These are phyloP conservation scores for Seiridium cupressi DNA, from an alignment of 2,329 filamentous ascomycete species.

Conservation along the genomic window DNA sequence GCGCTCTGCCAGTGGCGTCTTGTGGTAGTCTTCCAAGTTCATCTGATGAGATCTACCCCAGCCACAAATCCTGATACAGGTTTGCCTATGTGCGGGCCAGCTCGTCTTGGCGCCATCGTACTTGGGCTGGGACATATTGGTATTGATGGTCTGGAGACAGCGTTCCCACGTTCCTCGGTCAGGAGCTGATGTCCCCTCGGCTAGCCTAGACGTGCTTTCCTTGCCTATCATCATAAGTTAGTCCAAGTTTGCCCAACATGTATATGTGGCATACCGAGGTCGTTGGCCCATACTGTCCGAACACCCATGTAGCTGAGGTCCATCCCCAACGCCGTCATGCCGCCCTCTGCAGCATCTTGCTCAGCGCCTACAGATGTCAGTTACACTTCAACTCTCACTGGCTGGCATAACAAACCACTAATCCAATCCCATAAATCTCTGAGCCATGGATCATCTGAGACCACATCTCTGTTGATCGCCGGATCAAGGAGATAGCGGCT, in stretches of 20 bases:
- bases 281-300: slow-evolving; percentile 68
- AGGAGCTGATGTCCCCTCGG: slow-evolving; percentile 41
- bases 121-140: slow-evolving; percentile 57
- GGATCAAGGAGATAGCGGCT: slow-evolving; percentile 66
- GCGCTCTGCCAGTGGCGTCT: slow-evolving; percentile 43
- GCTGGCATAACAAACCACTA: slow-evolving; percentile 47
- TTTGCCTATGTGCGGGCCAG: slow-evolving; percentile 68
- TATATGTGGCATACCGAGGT: slow-evolving; percentile 51
- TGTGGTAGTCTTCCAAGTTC: slow-evolving; percentile 40
- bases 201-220: slow-evolving; percentile 45
- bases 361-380: slow-evolving; percentile 50
- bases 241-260: background rate
- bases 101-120: slow-evolving; percentile 64
- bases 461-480: slow-evolving; percentile 62
- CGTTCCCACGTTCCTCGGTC: slow-evolving; percentile 58
- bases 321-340: slow-evolving; percentile 67
- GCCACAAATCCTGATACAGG: slow-evolving; percentile 73
- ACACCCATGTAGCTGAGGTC: slow-evolving; percentile 78
- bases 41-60: slow-evolving; percentile 60
- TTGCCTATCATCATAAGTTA: slow-evolving; percentile 36
- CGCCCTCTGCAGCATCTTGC: slow-evolving; percentile 60
- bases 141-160: slow-evolving; percentile 62
- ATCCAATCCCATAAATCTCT: slow-evolving; percentile 78
- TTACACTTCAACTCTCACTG: background rate
- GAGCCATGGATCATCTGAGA: slow-evolving; percentile 72